Evolutionary conservation across 1,139 yeast species (phyloP), one percentile per base, ranked within the genome.

Genomic region (Yamadazyma atlantica): DNA sequence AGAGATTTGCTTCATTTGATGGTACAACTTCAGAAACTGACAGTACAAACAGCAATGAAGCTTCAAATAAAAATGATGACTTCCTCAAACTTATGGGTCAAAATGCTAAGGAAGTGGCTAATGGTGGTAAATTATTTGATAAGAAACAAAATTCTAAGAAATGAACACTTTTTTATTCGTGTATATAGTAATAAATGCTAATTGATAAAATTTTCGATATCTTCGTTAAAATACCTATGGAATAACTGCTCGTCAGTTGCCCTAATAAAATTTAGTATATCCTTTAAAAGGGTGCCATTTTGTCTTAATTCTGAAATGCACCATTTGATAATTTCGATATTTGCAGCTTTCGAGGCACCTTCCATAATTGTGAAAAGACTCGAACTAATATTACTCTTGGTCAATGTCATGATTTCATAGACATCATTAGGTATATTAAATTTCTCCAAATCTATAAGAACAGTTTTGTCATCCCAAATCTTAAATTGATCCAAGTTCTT

Each of bases 11-110:
- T 37, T 66, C 80, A 41, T 84, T 77, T 51, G 60, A 51, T n/a
- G 47, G 46, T 14, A 40, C 48, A 4, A 24, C 39, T 1, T 33
- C 35, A 13, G 34, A 22, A n/a, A 35, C 35, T 10, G 38, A 33
- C n/a, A 30, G 23, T 3, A 44, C 44, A n/a, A 45, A 47, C 15
- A 48, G 50, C 26, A 46, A 49, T 21, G 50, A 39, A 26, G 35
- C 35, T 23, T 29, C 46, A 2, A 45, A 48, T 33, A 50, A 54
- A 13, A 54, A 53, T 29, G 83, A 78, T 48, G 82, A 73, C 44
- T 79, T 77, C 54, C 62, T 82, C 45, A 82, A 77, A 23, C 61
- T 85, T 46, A 66, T 85, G 69, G 82, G 85, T 27, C 75, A 78
- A 42, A 74, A 79, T 51, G 84, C 78, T 46, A 65, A 71, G 44